These are phyloP conservation scores for Neurospora sp. DNA, from an alignment of 495 filamentous ascomycete species.

Conservation along the genomic window DNA sequence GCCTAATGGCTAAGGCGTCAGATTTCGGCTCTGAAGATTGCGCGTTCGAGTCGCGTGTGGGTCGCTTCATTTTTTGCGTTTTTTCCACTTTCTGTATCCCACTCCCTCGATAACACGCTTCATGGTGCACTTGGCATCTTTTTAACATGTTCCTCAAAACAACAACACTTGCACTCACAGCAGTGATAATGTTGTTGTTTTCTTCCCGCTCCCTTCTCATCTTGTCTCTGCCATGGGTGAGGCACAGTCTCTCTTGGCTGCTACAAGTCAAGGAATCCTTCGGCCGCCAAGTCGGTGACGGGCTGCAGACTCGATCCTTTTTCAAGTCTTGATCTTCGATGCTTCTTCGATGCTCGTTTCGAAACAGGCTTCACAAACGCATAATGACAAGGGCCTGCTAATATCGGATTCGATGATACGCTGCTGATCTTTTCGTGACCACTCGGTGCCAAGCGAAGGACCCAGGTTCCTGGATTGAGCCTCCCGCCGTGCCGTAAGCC, in stretches of 20 bases:
- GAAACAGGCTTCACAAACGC: not conserved
- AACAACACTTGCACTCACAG: not conserved
- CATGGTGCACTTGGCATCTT: not conserved
- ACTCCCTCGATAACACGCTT: not conserved
- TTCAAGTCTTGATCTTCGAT: not conserved
- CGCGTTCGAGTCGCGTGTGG: constrained; percentile 24
- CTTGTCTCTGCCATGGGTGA: not conserved
- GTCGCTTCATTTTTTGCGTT: constrained; percentile 9
- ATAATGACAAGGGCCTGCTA: not conserved
- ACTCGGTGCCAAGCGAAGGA: not conserved
- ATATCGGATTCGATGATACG: not conserved
- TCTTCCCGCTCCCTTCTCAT: not conserved
- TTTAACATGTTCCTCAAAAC: not conserved
- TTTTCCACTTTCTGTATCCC: not conserved
- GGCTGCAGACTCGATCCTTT: not conserved
- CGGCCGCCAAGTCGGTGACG: not conserved
- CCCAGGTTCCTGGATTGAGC: constrained; percentile 17
- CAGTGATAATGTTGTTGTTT: too few species aligned
- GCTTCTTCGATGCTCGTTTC: not conserved
- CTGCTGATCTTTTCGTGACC: not conserved
- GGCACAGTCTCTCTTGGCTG: not conserved
- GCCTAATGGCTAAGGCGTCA: constrained; percentile 7
- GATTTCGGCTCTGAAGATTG: constrained; percentile 27
- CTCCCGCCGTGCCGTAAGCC: constrained; percentile 22
- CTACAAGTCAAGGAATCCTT: not conserved